phyloP scores from a whole-genome alignment of 192 early-diverging fungal genomes.

The Dimargaris cristalligena region DNA sequence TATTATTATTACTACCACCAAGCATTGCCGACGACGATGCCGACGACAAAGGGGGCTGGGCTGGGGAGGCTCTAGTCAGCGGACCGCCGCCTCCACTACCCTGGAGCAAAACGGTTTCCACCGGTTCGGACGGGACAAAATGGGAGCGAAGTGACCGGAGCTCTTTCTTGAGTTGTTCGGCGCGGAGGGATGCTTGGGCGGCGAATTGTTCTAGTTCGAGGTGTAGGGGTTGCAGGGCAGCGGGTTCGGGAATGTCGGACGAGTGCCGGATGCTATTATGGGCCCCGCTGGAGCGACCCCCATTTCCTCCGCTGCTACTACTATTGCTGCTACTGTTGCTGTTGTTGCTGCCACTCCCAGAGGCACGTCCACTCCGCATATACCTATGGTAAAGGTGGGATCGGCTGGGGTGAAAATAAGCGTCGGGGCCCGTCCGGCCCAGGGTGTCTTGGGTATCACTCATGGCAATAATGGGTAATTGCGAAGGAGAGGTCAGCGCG shows the following conservation, averaged over 20 bases:
- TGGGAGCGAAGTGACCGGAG: not conserved
- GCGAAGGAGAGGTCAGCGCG: too few relatives aligned
- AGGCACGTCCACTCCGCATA: not conserved
- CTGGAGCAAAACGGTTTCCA: not conserved
- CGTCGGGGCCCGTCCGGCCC: not conserved
- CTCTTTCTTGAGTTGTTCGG: not conserved
- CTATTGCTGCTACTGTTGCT: too few relatives aligned
- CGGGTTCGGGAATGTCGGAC: not conserved
- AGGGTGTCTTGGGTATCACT: too few relatives aligned
- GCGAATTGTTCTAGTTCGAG: not conserved
- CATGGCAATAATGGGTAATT: too few relatives aligned
- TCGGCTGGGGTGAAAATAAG: not conserved
- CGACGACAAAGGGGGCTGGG: too few relatives aligned
- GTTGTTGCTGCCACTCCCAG: too few relatives aligned
- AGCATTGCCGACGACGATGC: not conserved
- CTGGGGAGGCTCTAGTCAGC: too few relatives aligned
- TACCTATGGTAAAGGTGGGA: not conserved
- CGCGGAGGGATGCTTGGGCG: not conserved
- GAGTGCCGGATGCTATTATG: not conserved
- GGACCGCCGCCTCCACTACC: not conserved
- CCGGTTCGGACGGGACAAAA: not conserved
- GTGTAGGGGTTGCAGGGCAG: not conserved
- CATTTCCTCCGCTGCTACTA: too few relatives aligned
- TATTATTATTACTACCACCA: not conserved
- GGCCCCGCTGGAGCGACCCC: too few relatives aligned